A percentile compares a stretch with the other conserved stretches of the same genome.
Evolutionary conservation across 257 asterid species (phyloP).

Genomic region (Nicotiana knightiana): DNA sequence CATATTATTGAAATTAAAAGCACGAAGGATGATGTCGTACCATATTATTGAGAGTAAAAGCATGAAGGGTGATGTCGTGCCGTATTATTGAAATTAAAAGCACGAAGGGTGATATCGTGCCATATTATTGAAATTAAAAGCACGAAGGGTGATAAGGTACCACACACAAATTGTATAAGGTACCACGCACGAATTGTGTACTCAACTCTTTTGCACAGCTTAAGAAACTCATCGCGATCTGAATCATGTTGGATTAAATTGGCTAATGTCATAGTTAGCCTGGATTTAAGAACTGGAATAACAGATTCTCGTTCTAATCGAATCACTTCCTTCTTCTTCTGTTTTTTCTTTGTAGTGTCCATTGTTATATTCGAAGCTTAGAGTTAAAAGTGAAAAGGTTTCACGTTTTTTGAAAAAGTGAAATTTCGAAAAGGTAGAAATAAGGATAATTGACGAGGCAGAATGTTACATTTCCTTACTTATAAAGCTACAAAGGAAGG

Average conservation of each 20-base stretch:
- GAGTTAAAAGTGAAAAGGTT: not conserved
- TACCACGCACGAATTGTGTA: conserved; percentile 97
- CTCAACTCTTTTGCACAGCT: conserved; percentile 92
- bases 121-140: too few species aligned
- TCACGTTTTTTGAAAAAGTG: not conserved
- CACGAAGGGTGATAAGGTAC: too few species aligned
- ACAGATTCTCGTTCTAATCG: conserved; percentile 91
- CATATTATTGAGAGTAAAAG: too few species aligned
- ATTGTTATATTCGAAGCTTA: not conserved
- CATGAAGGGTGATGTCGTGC: too few species aligned
- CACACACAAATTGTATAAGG: conserved; percentile 58
- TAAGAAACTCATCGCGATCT: conserved; percentile 84
- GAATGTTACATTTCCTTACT: not conserved
- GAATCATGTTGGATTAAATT: conserved; percentile 78
- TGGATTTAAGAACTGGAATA: conserved; percentile 90
- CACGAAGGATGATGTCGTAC: too few species aligned
- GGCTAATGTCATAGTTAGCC: conserved; percentile 74
- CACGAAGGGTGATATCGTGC: too few species aligned
- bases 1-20: too few species aligned
- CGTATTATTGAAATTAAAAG: too few species aligned
- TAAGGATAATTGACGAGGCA: not conserved
- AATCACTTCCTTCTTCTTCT: conserved; percentile 57
- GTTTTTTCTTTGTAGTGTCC: not conserved
- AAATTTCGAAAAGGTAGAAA: not conserved
- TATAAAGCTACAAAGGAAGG: too few species aligned